Conservation (phyloP, 352 stramenopile species). For the Pythium brassicae region DNA sequence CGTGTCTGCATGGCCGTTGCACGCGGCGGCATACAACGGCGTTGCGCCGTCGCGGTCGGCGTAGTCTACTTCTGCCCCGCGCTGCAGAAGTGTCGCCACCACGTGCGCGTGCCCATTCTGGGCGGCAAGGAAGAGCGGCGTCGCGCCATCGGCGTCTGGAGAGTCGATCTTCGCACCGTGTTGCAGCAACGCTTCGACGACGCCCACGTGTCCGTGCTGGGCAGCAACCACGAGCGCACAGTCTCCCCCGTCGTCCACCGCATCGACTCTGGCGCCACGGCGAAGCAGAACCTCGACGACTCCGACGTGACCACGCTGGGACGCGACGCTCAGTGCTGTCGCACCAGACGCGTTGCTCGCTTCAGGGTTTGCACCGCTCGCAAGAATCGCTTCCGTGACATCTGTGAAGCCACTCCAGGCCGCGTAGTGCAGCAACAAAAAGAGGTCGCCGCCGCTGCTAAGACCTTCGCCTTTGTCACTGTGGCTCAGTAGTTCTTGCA, state of each 20-base stretch:
- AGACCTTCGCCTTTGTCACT: neutral
- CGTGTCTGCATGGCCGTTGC: neutral
- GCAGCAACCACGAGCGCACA: slow-evolving; percentile 1
- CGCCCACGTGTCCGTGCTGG: neutral
- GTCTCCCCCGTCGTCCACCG: neutral
- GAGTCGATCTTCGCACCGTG: neutral
- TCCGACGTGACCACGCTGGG: slow-evolving; percentile 69
- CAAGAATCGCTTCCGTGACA: neutral
- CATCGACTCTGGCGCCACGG: slow-evolving; percentile 4
- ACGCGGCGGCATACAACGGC: slow-evolving; percentile 3
- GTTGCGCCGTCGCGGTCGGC: neutral
- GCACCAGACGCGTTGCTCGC: neutral
- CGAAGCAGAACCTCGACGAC: slow-evolving; percentile 52
- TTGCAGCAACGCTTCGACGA: neutral
- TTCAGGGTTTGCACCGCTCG: neutral
- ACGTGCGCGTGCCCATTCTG: slow-evolving; percentile 74
- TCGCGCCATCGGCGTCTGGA: slow-evolving; percentile 8
- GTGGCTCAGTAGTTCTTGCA: neutral
- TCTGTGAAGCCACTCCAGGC: neutral
- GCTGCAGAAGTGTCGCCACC: slow-evolving; percentile 40
- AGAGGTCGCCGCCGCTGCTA: no score
- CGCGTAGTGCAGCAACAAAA: neutral
- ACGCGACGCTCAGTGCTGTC: slow-evolving; percentile 17
- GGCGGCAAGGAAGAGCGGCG: slow-evolving; percentile 22
- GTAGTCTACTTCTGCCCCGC: slow-evolving; percentile 8